A percentile compares a stretch with the other conserved stretches of the same genome.
These are phyloP conservation scores for Piper betle DNA, from an alignment of 164 flowering plant genomes.

Conservation along the genomic window DNA sequence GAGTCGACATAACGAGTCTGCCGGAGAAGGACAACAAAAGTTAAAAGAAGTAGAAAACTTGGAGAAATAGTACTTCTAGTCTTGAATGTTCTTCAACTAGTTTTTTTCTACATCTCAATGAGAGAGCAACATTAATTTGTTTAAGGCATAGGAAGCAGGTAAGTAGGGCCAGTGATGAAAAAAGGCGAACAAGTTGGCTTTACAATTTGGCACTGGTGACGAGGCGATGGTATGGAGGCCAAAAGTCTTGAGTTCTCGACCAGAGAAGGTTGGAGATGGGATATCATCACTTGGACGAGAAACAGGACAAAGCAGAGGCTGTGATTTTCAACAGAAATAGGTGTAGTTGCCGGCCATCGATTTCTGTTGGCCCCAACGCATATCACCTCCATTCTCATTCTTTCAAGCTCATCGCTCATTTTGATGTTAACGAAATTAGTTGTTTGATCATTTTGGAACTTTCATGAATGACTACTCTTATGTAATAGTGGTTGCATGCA, in stretches of 20 bases:
- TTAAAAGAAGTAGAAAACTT: too few species aligned
- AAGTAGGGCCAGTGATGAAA: constrained; percentile 2
- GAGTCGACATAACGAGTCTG: neutral
- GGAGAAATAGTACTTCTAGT: neutral
- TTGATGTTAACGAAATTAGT: too few species aligned
- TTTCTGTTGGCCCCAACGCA: neutral
- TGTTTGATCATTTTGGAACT: too few species aligned
- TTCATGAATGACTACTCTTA: too few species aligned
- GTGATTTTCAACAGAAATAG: constrained; percentile 2
- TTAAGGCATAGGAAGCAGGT: constrained; percentile 6
- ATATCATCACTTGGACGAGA: neutral
- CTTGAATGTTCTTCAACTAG: neutral
- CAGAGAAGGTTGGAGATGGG: neutral
- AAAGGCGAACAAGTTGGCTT: constrained; percentile 1
- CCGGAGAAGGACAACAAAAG: neutral
- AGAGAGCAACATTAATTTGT: neutral
- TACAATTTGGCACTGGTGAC: neutral
- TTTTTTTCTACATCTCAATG: neutral
- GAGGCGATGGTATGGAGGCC: neutral
- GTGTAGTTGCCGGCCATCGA: constrained; percentile 4
- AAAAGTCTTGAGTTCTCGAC: neutral
- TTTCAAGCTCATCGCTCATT: too few species aligned
- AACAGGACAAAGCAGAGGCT: constrained; percentile 3
- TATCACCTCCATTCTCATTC: too few species aligned
- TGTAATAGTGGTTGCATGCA: too few species aligned